Percentiles rank a stretch among this genome's conserved stretches.
Conservation (phyloP, 352 stramenopile genomes). For the Phytophthora palmivora region DNA sequence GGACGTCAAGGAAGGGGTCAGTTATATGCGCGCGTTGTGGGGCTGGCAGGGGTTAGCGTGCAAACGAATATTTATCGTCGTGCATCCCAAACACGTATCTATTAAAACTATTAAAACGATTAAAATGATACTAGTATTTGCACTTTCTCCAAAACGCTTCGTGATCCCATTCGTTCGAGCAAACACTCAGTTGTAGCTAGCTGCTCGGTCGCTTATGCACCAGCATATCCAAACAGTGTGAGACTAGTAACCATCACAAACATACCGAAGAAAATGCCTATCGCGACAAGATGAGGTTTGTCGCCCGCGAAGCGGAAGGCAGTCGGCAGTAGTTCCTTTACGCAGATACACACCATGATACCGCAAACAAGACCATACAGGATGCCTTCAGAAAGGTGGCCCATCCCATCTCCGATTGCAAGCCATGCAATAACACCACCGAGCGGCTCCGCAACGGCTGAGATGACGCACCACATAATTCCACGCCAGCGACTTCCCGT, state of each 20-base stretch:
- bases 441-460: constrained; percentile 90
- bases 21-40: not conserved
- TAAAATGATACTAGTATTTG: constrained; percentile 7
- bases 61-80: too few species aligned
- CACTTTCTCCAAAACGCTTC: constrained; percentile 13
- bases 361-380: constrained; percentile 93
- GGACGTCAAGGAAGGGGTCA: not conserved
- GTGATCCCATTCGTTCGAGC: not conserved
- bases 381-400: constrained; percentile 71
- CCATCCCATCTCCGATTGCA: constrained; percentile 81
- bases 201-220: constrained; percentile 42
- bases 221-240: constrained; percentile 83
- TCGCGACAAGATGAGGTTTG: constrained; percentile 78
- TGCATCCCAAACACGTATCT: too few species aligned
- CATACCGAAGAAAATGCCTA: constrained; percentile 86
- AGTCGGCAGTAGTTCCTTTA: constrained; percentile 92
- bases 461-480: constrained; percentile 93
- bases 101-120: too few species aligned
- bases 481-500: constrained; percentile 92
- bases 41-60: too few species aligned
- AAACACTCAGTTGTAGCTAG: too few species aligned
- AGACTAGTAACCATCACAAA: constrained; percentile 88
- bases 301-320: constrained; percentile 88
- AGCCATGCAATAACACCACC: constrained; percentile 86
- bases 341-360: constrained; percentile 95